Evolutionary conservation across 768 basidiomycete genomes (phyloP), one percentile per base, ranked within the genome.

Genomic region (Leccinum boreale): DNA sequence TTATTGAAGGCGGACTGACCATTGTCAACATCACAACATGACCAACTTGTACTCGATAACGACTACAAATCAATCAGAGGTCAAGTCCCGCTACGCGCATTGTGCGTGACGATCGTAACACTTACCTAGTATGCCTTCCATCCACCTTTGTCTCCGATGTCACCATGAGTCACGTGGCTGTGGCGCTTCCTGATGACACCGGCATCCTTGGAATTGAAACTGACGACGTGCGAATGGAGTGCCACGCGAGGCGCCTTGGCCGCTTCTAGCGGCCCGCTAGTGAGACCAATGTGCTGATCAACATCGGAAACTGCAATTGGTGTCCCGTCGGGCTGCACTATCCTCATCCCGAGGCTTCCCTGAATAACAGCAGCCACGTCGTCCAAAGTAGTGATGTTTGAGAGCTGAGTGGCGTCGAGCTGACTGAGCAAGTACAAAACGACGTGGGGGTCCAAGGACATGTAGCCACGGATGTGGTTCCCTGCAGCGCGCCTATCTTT

Each of bases 391-490:
- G 62, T 57, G 52, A 64, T 50, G 23, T n/a, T 9, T 0, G 50
- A 26, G 10, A 48, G 58, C n/a, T 45, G 49, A 19, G 11, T n/a
- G 9, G 24, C 1, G 3, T 51, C n/a, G 23, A 55, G 51, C 29
- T 36, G 62, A n/a, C 29, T 24, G 15, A 65, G 11, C 7, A 65
- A 21, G 29, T 63, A 29, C 44, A 64, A 54, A 44, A 66, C 23
- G 47, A 65, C 0, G 17, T 33, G 61, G 10, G 65, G 56, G 19
- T 65, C 65, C 11, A 65, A 3, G 24, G 28, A 47, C 61, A 65
- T 65, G 50, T 46, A 24, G 3, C 65, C 65, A 47, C 61, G 65
- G 33, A 66, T 15, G 9, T 29, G 33, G 8, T 24, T 63, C 26
- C 65, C 65, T 10, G 57, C 50, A 3, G 46, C 60, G 2, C 33